A percentile compares a stretch with the other conserved stretches of the same genome.
These are phyloP conservation scores for Fragaria iinumae DNA, from an alignment of 306 rosid genomes.

Conservation along the genomic window DNA sequence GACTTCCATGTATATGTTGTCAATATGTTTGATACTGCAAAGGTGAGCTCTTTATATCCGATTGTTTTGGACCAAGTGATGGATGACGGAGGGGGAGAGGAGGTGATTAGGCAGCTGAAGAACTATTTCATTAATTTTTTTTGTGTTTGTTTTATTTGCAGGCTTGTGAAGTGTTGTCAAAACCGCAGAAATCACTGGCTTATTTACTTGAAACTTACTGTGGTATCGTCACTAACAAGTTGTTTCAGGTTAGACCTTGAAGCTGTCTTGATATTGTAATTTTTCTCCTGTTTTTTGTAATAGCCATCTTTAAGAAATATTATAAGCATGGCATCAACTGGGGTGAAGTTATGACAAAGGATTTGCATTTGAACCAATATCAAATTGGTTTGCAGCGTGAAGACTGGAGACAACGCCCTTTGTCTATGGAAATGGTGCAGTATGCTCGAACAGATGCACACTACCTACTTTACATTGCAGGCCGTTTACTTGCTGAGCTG, in stretches of 20 bases:
- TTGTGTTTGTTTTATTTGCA: constrained; percentile 38
- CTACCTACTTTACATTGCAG: constrained; percentile 80
- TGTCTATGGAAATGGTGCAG: constrained; percentile 73
- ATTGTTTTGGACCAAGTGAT: constrained; percentile 10
- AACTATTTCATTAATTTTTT: constrained; percentile 12
- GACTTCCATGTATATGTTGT: constrained; percentile 89
- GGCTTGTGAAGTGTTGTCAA: constrained; percentile 91
- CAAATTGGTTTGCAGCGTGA: constrained; percentile 63
- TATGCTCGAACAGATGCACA: constrained; percentile 95
- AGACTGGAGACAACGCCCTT: constrained; percentile 98
- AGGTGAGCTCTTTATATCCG: constrained; percentile 45
- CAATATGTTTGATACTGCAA: constrained; percentile 86
- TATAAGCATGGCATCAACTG: neutral
- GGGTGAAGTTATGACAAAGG: neutral
- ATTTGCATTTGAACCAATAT: constrained; percentile 8
- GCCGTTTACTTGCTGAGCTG: constrained; percentile 63
- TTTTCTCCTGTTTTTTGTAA: neutral
- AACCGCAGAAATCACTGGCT: constrained; percentile 90
- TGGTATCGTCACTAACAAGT: constrained; percentile 73
- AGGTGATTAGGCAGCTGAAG: constrained; percentile 15
- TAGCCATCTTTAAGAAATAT: neutral
- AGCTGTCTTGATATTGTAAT: constrained; percentile 17
- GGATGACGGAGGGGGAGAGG: constrained; percentile 1
- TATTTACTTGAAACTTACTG: constrained; percentile 90
- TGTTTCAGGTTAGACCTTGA: constrained; percentile 69